Conservation (phyloP, 208 protist species). For the Wallacemonas sp. region DNA sequence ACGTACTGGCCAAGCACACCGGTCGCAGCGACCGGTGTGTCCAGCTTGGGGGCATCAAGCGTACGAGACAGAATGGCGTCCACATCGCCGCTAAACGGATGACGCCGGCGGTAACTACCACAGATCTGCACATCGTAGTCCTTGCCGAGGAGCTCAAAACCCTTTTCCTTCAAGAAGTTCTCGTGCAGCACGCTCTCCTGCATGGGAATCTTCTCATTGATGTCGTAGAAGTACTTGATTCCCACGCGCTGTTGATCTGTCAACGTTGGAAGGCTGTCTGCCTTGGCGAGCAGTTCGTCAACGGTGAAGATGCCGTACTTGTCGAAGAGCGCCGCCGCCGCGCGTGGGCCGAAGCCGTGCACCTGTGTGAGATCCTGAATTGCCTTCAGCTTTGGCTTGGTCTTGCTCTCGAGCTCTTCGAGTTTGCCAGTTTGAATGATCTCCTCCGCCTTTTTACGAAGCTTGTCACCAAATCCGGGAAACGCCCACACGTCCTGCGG, state of each 20-base stretch:
- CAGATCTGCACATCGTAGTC: constrained; percentile 84
- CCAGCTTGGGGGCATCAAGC: constrained; percentile 47
- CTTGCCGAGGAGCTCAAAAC: constrained; percentile 51
- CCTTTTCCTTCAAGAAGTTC: constrained; percentile 73
- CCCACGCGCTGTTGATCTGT: constrained; percentile 85
- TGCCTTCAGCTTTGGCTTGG: constrained; percentile 88
- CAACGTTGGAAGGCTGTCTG: constrained; percentile 66
- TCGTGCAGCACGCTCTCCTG: constrained; percentile 87
- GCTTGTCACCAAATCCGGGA: constrained; percentile 77
- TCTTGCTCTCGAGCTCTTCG: constrained; percentile 88
- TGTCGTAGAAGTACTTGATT: constrained; percentile 91
- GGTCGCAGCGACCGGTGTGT: constrained; percentile 66
- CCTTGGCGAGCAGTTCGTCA: constrained; percentile 84
- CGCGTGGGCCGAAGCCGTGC: constrained; percentile 85
- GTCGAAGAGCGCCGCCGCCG: constrained; percentile 84
- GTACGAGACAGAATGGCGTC: constrained; percentile 86
- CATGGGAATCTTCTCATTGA: constrained; percentile 92
- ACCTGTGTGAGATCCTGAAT: constrained; percentile 89
- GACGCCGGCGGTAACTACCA: constrained; percentile 86
- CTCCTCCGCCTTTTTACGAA: constrained; percentile 89
- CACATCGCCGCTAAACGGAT: constrained; percentile 85
- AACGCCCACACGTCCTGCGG: constrained; percentile 68
- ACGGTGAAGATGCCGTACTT: constrained; percentile 89
- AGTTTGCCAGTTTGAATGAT: constrained; percentile 89
- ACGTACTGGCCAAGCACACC: constrained; percentile 67